Percentiles rank a stretch among this genome's conserved stretches.
Evolutionary conservation across 495 filamentous ascomycete species (phyloP).

Genomic region (Penicillium ucsense): DNA sequence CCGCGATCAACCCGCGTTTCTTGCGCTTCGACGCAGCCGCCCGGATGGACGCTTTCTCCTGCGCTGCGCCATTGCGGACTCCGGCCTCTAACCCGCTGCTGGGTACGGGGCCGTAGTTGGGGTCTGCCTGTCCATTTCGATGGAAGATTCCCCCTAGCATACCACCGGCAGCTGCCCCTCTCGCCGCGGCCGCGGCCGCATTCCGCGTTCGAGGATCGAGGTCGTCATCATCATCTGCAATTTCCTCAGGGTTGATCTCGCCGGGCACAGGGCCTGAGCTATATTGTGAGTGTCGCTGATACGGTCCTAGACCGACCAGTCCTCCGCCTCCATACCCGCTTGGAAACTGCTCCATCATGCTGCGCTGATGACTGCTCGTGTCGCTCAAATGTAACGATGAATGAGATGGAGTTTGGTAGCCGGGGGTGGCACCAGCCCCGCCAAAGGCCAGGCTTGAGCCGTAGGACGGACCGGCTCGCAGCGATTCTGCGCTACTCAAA

Average conservation of each 20-base stretch:
- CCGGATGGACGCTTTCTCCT: constrained; percentile 11
- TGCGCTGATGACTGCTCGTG: constrained; percentile 12
- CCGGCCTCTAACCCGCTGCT: constrained; percentile 19
- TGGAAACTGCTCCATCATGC: constrained; percentile 23
- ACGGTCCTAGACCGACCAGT: constrained; percentile 40
- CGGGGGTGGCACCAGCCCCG: constrained; percentile 26
- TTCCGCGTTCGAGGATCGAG: constrained; percentile 36
- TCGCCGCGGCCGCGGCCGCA: constrained; percentile 33
- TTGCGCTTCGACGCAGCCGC: constrained; percentile 46
- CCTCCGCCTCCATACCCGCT: constrained; percentile 23
- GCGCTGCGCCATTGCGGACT: constrained; percentile 5
- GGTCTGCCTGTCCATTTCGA: constrained; percentile 30
- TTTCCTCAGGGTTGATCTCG: constrained; percentile 65
- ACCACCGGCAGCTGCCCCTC: constrained; percentile 46
- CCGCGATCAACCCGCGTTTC: constrained; percentile 62
- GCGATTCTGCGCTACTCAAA: constrained; percentile 17
- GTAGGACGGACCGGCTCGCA: constrained; percentile 26
- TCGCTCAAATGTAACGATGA: constrained; percentile 23
- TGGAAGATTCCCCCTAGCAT: constrained; percentile 33
- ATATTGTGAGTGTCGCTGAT: constrained; percentile 51
- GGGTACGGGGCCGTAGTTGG: constrained; percentile 45
- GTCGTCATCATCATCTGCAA: constrained; percentile 80
- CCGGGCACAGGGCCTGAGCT: constrained; percentile 41
- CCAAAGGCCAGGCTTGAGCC: constrained; percentile 29
- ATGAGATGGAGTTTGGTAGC: constrained; percentile 25